Conservation (phyloP, 805 yeast species). For the Hanseniaspora valbyensis region DNA sequence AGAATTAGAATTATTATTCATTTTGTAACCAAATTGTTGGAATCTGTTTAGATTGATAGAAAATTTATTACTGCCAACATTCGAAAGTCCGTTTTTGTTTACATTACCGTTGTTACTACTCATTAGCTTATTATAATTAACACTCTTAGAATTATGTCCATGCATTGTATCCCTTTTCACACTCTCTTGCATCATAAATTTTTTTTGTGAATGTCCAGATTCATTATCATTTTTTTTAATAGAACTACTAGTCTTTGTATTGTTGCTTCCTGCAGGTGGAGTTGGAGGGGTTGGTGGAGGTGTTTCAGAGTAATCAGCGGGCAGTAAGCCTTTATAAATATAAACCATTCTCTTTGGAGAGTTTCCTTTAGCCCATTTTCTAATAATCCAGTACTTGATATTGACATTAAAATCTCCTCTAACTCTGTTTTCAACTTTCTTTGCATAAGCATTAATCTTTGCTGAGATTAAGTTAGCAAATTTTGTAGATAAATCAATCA, state of each 20-base stretch:
- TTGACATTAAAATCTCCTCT: conserved; percentile 54
- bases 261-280: conserved; percentile 22
- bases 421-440: conserved; percentile 47
- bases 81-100: neutral
- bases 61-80: neutral
- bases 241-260: neutral
- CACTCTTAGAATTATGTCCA: neutral
- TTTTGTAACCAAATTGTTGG: conserved; percentile 9
- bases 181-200: neutral
- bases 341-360: conserved; percentile 83
- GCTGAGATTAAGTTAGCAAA: conserved; percentile 75
- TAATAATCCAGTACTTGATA: conserved; percentile 59
- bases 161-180: neutral
- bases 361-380: conserved; percentile 80
- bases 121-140: neutral
- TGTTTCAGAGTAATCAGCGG: conserved; percentile 51
- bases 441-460: conserved; percentile 72
- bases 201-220: neutral
- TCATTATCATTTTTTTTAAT: neutral
- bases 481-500: conserved; percentile 70
- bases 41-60: conserved; percentile 6
- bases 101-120: neutral
- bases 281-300: conserved; percentile 35
- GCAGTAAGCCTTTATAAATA: conserved; percentile 66
- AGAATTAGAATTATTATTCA: too few relatives aligned